Percentiles rank a stretch among this genome's conserved stretches.
Conservation (phyloP, 2,329 filamentous ascomycete genomes). For the Falciphora oryzae region DNA sequence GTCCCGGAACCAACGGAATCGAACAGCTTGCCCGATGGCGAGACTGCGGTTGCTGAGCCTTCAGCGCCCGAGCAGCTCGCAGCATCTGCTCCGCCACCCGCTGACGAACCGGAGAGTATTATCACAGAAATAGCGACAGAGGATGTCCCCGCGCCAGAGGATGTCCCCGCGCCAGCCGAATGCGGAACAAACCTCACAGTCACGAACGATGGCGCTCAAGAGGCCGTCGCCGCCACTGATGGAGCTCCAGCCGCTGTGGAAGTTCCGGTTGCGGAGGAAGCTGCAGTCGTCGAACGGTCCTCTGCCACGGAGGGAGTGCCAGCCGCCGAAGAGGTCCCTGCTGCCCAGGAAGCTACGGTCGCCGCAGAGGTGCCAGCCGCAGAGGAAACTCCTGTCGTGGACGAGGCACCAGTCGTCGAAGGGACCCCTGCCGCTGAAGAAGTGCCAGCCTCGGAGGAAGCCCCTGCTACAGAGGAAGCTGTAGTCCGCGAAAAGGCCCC, state of each 20-base stretch:
- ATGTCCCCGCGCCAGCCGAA: not conserved
- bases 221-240: not conserved
- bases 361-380: not conserved
- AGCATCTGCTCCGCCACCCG: not conserved
- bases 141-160: not conserved
- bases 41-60: not conserved
- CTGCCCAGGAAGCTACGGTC: slow-evolving; percentile 11
- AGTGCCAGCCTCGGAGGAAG: not conserved
- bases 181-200: not conserved
- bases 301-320: no score
- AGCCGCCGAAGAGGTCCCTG: slow-evolving; percentile 11
- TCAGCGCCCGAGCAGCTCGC: not conserved
- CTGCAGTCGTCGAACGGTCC: slow-evolving; percentile 13
- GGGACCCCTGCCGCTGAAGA: not conserved
- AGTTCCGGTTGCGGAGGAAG: slow-evolving; percentile 10
- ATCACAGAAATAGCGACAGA: not conserved
- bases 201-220: not conserved
- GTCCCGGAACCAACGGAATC: not conserved
- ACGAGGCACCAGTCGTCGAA: not conserved
- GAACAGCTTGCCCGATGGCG: not conserved
- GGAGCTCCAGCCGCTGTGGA: slow-evolving; percentile 5
- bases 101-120: slow-evolving; percentile 9
- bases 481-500: not conserved
- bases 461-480: not conserved
- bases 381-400: not conserved